Evolutionary conservation across 2,329 filamentous ascomycete genomes (phyloP).

Genomic region (Pezicula carpinea): DNA sequence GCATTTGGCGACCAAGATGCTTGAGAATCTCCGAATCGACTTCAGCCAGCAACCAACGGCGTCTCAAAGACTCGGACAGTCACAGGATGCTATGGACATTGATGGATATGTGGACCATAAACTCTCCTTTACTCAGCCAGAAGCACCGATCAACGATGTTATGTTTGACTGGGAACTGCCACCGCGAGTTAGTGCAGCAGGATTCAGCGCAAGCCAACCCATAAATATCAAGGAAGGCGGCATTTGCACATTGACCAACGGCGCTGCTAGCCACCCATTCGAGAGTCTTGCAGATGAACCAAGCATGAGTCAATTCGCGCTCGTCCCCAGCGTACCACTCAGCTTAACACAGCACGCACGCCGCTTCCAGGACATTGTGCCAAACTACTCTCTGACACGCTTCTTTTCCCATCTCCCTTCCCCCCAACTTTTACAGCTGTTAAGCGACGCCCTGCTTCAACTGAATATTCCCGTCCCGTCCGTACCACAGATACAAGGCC

Average conservation of each 20-base stretch:
- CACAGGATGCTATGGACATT: constrained; percentile 62
- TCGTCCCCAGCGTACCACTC: constrained; percentile 71
- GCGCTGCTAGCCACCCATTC: constrained; percentile 38
- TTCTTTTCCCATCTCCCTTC: constrained; percentile 85
- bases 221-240: constrained; percentile 26
- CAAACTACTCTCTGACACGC: constrained; percentile 78
- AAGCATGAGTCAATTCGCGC: constrained; percentile 79
- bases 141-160: constrained; percentile 67
- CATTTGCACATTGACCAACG: constrained; percentile 20
- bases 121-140: constrained; percentile 81
- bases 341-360: constrained; percentile 85
- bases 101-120: constrained; percentile 48
- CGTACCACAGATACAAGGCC: constrained; percentile 40
- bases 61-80: constrained; percentile 27
- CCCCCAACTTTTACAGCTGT: constrained; percentile 69
- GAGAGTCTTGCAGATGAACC: constrained; percentile 80
- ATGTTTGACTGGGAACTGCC: constrained; percentile 88
- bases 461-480: constrained; percentile 70
- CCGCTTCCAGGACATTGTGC: constrained; percentile 86
- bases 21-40: constrained; percentile 85
- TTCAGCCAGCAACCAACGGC: constrained; percentile 62
- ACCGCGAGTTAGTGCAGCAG: constrained; percentile 22
- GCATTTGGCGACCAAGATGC: constrained; percentile 87
- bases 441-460: constrained; percentile 77
- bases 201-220: constrained; percentile 37